Base-by-base conservation (phyloP, 1,284 basidiomycete species). In the Melampsora allii-populina region DNA sequence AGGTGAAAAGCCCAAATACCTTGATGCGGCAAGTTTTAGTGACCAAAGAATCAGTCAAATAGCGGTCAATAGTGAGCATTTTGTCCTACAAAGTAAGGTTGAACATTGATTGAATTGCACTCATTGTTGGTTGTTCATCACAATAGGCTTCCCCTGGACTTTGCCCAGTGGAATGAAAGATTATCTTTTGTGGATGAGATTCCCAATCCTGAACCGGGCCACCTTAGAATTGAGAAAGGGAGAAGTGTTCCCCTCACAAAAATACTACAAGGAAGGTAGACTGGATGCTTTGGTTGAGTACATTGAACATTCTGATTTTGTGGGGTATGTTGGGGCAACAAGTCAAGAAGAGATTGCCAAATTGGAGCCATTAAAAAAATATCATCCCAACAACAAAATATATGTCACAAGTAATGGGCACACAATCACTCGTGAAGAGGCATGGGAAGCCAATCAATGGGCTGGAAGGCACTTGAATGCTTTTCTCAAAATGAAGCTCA, bases 371-470 rank as follows among this genome's bases (percentile, higher is more conserved):
- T 56, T 21, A 7, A 24, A 56, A 56, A 56, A 1, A 2, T 24
- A 56, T 56, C 53, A 56, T 19, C 53, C 12, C 27, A 29, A 56
- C 27, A 24, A 56, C 14, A 9, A 21, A 19, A 21, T 24, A 56
- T 21, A 56, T 21, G 9, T 12, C 12, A 12, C n/a, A 56, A 21
- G 9, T 5, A 56, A 56, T 21, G 53, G 27, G 53, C 21, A 56
- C n/a, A 29, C 17, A 6, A 56, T 56, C 53, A 56, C 53, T 10
- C 53, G 53, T 10, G n/a, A 56, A 56, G 53, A 56, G 21, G 53
- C n/a, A 3, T 56, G 53, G 53, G 53, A 56, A 56, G 53, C 53
- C 27, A 56, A 21, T 56, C 53, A 56, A 56, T 56, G 53, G 53
- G 53, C 53, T 24, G 53, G 53, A 56, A 56, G 53, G 53, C 21